Conservation (phyloP, 116 monocot species). For the Papilionanthe hybrid region DNA sequence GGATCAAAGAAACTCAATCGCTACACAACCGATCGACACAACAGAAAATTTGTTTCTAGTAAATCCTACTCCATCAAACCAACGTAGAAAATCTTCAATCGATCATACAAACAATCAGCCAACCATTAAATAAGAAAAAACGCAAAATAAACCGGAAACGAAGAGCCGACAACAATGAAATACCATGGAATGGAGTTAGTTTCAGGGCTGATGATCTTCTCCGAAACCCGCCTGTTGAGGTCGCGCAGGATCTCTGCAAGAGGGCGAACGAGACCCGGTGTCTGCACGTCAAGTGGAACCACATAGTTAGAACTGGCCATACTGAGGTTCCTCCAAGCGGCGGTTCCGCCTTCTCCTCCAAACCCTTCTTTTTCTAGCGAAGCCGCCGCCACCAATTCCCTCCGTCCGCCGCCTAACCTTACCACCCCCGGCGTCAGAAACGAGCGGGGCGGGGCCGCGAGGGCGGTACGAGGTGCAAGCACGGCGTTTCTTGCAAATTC, state of each 20-base stretch:
- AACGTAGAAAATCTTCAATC: no score
- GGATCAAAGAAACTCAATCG: no score
- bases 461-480: not conserved
- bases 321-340: not conserved
- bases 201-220: slow-evolving; percentile 8
- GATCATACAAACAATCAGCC: no score
- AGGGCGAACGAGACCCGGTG: slow-evolving; percentile 1
- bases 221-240: slow-evolving; percentile 10
- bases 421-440: not conserved
- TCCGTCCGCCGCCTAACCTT: not conserved
- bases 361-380: not conserved
- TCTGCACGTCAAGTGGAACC: slow-evolving; percentile 3
- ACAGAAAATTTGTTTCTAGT: no score
- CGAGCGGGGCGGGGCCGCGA: not conserved
- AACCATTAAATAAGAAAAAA: no score
- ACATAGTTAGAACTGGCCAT: not conserved
- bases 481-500: not conserved
- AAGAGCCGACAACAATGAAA: not conserved
- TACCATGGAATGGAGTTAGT: slow-evolving; percentile 3
- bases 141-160: not conserved
- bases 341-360: not conserved
- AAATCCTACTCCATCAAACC: no score
- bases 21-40: no score
- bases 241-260: slow-evolving; percentile 22
- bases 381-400: not conserved